Evolutionary conservation across 2,329 filamentous ascomycete genomes (phyloP), one percentile per base, ranked within the genome.

Genomic region (Ophidiomyces ophidiicola): DNA sequence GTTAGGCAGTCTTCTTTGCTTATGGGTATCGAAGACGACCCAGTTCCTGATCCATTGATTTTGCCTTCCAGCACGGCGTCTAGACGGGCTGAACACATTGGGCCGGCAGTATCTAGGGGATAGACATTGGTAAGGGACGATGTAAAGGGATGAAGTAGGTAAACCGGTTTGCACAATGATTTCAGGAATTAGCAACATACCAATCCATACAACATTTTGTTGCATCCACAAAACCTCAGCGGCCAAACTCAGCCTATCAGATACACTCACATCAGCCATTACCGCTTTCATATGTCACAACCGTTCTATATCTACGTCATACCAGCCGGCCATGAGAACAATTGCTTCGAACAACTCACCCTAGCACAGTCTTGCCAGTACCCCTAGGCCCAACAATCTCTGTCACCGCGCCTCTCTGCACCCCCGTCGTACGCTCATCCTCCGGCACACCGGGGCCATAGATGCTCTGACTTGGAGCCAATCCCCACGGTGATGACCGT

Each of bases 331-430:
- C 29, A 8, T 18, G 23, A 37, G 15, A 14, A 31, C 6, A 19
- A 43, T 33, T n/a, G 8, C 2, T 18, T n/a, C 14, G 20, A 20
- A 20, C 5, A 14, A 62, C 74, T 62, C 68, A 88, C 82, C 79
- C 82, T 50, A 94, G 66, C 8, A 80, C 70, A 3, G 85, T 93
- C 67, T 93, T 94, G 20, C 87, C 88, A 18, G 74, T 74, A 1
- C 86, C 87, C 6, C 84, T 80, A 7, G 87, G 85, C 0, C 88
- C 88, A 72, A 83, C 93, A 35, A 94, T 64, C 59, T 96, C 88
- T 3, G 82, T 82, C 29, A 94, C 70, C 56, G 85, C 82, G 10
- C 86, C 84, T 41, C 78, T 74, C 44, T 71, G 71, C 33, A 93
- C 67, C 3, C 85, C 86, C 12, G 71, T 69, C 39, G 52, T 51